A percentile compares a stretch with the other conserved stretches of the same genome.
Evolutionary conservation across 2,329 filamentous ascomycete genomes (phyloP).

Genomic region (Penicillium sp.): DNA sequence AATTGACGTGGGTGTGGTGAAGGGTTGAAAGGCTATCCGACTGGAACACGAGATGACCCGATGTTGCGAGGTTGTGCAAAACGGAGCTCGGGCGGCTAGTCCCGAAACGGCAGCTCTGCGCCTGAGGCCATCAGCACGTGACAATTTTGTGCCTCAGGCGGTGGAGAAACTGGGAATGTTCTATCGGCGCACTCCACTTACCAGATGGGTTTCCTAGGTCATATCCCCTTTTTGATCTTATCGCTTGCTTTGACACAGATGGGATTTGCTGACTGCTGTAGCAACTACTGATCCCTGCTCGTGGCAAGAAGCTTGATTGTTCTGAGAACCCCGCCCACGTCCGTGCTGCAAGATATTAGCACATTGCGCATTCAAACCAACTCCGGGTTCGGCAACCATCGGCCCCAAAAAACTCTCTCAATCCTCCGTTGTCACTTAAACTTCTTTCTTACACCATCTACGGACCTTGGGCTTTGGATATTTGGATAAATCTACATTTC

Average conservation of each 20-base stretch:
- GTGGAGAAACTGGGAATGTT: conserved; percentile 9
- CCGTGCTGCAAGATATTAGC: conserved; percentile 29
- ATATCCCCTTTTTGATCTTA: conserved; percentile 11
- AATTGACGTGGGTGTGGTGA: conserved; percentile 34
- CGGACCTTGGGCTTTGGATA: neutral
- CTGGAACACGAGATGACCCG: conserved; percentile 37
- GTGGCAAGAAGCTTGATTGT: conserved; percentile 28
- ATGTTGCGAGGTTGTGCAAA: conserved; percentile 42
- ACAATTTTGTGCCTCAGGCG: conserved; percentile 27
- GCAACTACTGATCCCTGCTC: conserved; percentile 22
- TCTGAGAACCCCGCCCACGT: conserved; percentile 26
- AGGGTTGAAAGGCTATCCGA: conserved; percentile 32
- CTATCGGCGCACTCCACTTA: conserved; percentile 21
- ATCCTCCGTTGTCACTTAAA: neutral
- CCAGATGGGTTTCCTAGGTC: conserved; percentile 25
- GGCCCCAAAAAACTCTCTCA: conserved; percentile 14
- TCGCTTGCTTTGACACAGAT: conserved; percentile 17
- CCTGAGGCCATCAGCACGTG: conserved; percentile 28
- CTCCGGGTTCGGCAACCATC: conserved; percentile 28
- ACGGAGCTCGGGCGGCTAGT: conserved; percentile 34
- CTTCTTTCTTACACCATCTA: neutral
- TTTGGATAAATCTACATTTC: neutral
- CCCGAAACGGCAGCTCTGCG: conserved; percentile 25
- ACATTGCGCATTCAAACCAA: conserved; percentile 24
- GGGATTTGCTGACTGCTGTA: conserved; percentile 24